phyloP scores from a whole-genome alignment of 805 yeast species.

The Ogataea minuta region DNA sequence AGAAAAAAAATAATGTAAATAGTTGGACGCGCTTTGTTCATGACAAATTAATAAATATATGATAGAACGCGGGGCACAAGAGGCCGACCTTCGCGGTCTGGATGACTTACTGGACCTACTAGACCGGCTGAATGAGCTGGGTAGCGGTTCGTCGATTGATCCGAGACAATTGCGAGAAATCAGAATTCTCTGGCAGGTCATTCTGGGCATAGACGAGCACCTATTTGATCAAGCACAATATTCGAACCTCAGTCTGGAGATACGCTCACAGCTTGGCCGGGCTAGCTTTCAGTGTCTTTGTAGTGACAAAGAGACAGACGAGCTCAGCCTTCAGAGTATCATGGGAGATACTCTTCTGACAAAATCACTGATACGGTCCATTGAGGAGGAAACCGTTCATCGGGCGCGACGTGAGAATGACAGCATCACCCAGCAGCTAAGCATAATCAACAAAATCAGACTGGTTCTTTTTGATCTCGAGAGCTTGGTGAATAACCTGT shows the following conservation, averaged over 20 bases:
- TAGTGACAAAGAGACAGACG: slow-evolving; percentile 1
- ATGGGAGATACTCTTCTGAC: slow-evolving; percentile 18
- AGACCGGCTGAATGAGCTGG: slow-evolving; percentile 12
- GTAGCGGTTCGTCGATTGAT: slow-evolving; percentile 4
- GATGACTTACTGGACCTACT: slow-evolving; percentile 20
- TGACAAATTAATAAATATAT: slow-evolving; percentile 9
- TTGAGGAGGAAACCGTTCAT: slow-evolving; percentile 22
- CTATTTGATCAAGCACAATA: slow-evolving; percentile 17
- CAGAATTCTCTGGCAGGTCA: slow-evolving; percentile 25
- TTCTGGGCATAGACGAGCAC: slow-evolving; percentile 26
- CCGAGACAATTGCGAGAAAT: slow-evolving; percentile 15
- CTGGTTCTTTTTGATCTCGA: slow-evolving; percentile 17
- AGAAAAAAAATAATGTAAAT: slow-evolving; percentile 8
- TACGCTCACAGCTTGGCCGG: slow-evolving; percentile 12
- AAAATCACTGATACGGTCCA: slow-evolving; percentile 13
- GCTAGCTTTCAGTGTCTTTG: slow-evolving; percentile 19
- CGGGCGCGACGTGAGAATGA: slow-evolving; percentile 3
- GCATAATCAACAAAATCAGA: slow-evolving; percentile 24
- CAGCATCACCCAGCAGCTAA: slow-evolving; percentile 20
- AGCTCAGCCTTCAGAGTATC: slow-evolving; percentile 7
- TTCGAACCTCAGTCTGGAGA: slow-evolving; percentile 17
- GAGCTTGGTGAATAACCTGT: slow-evolving; percentile 9
- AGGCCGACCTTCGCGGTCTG: slow-evolving; percentile 7
- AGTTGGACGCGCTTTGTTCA: slow-evolving; percentile 15
- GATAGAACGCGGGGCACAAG: slow-evolving; percentile 9